phyloP scores from a whole-genome alignment of 2,329 filamentous ascomycete species.

The Epichloe gansuensis region DNA sequence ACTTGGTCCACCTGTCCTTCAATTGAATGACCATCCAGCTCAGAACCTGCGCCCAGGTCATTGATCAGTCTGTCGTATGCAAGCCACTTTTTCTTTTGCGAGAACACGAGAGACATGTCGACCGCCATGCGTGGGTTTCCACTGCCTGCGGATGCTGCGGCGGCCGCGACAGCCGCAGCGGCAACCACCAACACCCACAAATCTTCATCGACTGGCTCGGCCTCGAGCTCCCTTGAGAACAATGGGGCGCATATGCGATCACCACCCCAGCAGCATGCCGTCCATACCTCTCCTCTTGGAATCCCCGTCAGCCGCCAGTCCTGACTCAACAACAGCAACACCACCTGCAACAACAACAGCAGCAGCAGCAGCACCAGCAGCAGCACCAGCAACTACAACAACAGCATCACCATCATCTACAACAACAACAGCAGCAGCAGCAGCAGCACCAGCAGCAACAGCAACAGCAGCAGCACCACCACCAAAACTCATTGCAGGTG shows the following conservation, averaged over 20 bases:
- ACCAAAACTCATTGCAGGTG: constrained; percentile 11
- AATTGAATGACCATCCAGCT: background rate
- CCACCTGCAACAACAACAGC: constrained; percentile 14
- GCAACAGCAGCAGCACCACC: constrained; percentile 11
- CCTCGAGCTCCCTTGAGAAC: constrained; percentile 5
- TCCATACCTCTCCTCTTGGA: constrained; percentile 4
- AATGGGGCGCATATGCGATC: constrained; percentile 4
- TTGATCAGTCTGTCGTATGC: background rate
- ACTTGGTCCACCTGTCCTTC: background rate
- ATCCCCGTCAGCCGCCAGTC: constrained; percentile 11
- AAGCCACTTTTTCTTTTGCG: background rate
- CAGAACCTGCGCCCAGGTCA: background rate
- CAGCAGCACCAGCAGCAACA: constrained; percentile 3
- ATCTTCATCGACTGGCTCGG: constrained; percentile 4
- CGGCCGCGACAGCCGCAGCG: constrained; percentile 3
- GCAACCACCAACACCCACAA: background rate
- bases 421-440: constrained; percentile 16
- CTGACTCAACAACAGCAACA: constrained; percentile 13
- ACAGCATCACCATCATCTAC: background rate
- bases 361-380: background rate
- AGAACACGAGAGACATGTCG: constrained; percentile 1
- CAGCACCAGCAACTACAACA: constrained; percentile 15
- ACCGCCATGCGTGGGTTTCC: constrained; percentile 8
- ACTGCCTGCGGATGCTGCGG: background rate
- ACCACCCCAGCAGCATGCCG: constrained; percentile 8